Conservation (phyloP, 169 alveolate species). For the Eimeria sp. region DNA sequence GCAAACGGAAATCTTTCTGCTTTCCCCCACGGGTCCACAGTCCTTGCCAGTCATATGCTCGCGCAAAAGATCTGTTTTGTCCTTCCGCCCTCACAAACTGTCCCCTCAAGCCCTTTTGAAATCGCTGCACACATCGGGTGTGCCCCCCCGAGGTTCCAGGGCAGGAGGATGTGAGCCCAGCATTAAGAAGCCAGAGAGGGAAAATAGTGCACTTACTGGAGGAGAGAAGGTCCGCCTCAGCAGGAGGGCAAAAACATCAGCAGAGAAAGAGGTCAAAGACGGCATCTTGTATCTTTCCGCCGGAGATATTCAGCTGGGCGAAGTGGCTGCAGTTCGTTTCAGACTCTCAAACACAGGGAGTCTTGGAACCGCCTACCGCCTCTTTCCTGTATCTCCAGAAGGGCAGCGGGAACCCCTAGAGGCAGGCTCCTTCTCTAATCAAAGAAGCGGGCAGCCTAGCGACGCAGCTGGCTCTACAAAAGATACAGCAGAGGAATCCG, state of each 20-base stretch:
- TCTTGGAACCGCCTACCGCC: conserved; percentile 45
- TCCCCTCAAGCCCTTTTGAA: conserved; percentile 55
- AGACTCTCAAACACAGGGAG: conserved; percentile 45
- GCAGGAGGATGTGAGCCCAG: neutral
- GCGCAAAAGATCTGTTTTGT: conserved; percentile 59
- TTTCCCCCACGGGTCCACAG: conserved; percentile 81
- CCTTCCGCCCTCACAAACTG: conserved; percentile 57
- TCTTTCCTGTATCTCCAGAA: conserved; percentile 43
- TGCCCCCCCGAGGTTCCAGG: neutral
- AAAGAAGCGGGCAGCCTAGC: neutral
- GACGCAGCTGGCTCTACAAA: neutral
- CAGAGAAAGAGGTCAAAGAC: conserved; percentile 4
- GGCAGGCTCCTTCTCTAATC: neutral
- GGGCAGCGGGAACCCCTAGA: neutral
- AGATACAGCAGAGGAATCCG: neutral
- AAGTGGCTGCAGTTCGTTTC: conserved; percentile 52
- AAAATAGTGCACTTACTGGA: neutral
- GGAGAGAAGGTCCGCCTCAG: neutral
- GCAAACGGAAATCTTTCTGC: conserved; percentile 23
- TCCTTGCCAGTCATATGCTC: conserved; percentile 49
- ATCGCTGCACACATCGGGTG: neutral
- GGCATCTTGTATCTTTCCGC: conserved; percentile 63
- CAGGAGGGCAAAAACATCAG: neutral
- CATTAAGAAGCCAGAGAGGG: neutral
- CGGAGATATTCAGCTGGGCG: conserved; percentile 67